Percentiles rank a stretch among this genome's conserved stretches.
phyloP scores from a whole-genome alignment of 768 basidiomycete species.

The Krasilnikovozyma curviuscula region DNA sequence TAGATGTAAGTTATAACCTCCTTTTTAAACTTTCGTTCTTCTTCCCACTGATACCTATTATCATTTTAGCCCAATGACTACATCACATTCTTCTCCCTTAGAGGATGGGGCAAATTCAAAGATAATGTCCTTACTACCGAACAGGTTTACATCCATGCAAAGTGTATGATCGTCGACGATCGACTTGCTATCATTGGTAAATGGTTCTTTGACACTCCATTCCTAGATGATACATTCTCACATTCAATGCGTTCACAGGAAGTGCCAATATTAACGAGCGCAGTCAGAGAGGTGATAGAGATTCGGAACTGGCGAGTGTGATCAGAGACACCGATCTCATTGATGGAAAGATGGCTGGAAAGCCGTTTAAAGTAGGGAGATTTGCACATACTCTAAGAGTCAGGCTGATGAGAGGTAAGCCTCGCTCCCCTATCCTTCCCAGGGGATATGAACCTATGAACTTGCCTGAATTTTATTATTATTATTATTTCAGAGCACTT shows the following conservation, averaged over 20 bases:
- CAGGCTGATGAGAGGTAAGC: conserved; percentile 53
- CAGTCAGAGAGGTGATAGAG: conserved; percentile 83
- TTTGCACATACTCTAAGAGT: conserved; percentile 88
- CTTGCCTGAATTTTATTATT: neutral
- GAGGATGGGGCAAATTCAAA: conserved; percentile 83
- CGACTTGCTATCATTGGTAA: conserved; percentile 70
- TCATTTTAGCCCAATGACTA: conserved; percentile 66
- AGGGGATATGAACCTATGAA: neutral
- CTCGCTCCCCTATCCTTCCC: neutral
- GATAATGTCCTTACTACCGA: conserved; percentile 71
- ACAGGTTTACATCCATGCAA: conserved; percentile 80
- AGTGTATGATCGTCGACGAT: conserved; percentile 72
- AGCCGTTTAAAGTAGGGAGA: conserved; percentile 83
- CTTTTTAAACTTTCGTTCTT: neutral
- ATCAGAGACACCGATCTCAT: conserved; percentile 96
- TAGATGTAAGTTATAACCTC: conserved; percentile 43
- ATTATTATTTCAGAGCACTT: conserved; percentile 44
- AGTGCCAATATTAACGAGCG: conserved; percentile 76
- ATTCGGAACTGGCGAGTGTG: conserved; percentile 83
- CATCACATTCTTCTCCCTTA: conserved; percentile 70
- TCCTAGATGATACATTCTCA: neutral
- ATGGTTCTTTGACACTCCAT: neutral
- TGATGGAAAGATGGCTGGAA: conserved; percentile 85
- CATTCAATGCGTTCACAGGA: conserved; percentile 1
- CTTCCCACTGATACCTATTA: neutral